Evolutionary conservation across 257 asterid species (phyloP).

Genomic region (Salvia splendens): DNA sequence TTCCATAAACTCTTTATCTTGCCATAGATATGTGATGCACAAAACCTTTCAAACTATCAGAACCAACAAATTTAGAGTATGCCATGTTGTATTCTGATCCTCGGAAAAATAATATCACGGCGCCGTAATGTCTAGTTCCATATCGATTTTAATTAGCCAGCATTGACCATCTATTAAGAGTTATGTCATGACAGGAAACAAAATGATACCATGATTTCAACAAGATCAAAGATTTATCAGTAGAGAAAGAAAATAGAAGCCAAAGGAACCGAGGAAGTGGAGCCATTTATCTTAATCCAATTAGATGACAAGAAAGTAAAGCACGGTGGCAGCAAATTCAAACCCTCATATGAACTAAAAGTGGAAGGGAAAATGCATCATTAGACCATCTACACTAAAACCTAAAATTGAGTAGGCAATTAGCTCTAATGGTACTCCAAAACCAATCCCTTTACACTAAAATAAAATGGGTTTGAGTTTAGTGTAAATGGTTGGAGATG

Average conservation of each 20-base stretch:
- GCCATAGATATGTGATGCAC: background rate
- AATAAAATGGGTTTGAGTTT: too few species aligned
- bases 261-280: background rate
- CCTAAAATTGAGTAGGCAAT: too few species aligned
- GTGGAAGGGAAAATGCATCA: conserved; percentile 14
- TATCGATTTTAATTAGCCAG: conserved; percentile 5
- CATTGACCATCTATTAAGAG: background rate
- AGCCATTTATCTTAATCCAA: conserved; percentile 7
- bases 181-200: background rate
- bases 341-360: background rate
- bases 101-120: background rate
- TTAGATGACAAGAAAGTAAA: conserved; percentile 5
- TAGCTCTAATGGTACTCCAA: too few species aligned
- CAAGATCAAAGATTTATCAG: background rate
- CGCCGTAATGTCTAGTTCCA: background rate
- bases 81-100: background rate
- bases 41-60: background rate
- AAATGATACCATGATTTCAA: background rate
- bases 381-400: too few species aligned
- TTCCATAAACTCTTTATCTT: background rate
- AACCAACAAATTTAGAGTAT: background rate
- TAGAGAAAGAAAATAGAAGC: background rate
- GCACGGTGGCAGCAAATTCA: background rate
- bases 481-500: too few species aligned
- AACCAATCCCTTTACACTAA: too few species aligned